Base-by-base conservation (phyloP, 768 basidiomycete species). In the Coprinopsis sp. region DNA sequence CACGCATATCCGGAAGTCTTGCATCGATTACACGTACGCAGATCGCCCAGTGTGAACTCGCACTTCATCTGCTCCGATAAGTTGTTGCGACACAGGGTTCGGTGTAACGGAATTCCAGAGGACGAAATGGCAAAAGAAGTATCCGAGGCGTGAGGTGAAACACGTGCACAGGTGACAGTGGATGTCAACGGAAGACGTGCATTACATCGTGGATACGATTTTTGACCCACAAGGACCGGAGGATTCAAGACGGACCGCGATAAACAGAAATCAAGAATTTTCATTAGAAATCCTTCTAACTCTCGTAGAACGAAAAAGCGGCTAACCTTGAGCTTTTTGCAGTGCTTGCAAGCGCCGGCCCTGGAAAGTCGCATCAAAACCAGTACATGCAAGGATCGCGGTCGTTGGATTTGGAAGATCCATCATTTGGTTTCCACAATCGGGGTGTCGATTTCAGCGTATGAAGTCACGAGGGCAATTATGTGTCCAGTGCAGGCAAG, bases 271-370 rank as follows among this genome's bases (percentile, higher is more conserved):
- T 2, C n/a, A 24, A 16, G 29, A 3, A n/a, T 16, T 37, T 44
- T 36, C 43, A 34, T 44, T 27, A 44, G 40, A 13, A 19, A 37
- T 14, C 22, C 3, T 27, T 47, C 29, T 21, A 27, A 27, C 6
- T 14, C 12, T 37, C 44, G 28, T 41, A 37, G 13, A 37, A 21
- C 27, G 40, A 54, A 24, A 33, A 44, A 52, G 51, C 27, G 47
- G 68, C 79, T 48, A 65, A 84, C 87, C 83, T 91, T 91, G 57
- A 91, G 79, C 59, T 82, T 85, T 64, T 90, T 91, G 76, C 89
- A 91, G 58, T 91, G 81, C 3, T 77, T 84, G 64, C 89, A 91
- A 33, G 89, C 89, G 47, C 89, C 87, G 52, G 83, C 81, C 33
- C 87, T 91, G 62, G 39, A 44, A 29, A 8, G 25, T 47, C 40